Conservation (phyloP, 2,329 filamentous ascomycete genomes). For the Botrytis fabae region DNA sequence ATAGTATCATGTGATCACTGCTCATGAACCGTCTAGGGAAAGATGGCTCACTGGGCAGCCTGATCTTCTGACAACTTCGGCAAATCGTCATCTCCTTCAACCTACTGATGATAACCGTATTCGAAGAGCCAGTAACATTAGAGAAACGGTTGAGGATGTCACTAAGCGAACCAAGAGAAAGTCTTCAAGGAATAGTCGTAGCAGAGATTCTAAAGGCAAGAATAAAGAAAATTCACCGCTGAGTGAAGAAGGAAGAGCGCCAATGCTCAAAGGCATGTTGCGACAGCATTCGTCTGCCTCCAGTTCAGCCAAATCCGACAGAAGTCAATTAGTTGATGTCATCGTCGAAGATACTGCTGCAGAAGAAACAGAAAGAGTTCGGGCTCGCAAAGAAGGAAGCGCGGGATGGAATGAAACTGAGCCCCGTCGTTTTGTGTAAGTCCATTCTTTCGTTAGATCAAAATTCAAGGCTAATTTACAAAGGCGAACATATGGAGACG, state of each 20-base stretch:
- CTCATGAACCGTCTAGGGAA: conserved; percentile 70
- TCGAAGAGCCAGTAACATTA: conserved; percentile 43
- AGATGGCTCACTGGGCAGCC: conserved; percentile 58
- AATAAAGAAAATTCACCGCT: conserved; percentile 29
- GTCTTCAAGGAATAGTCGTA: conserved; percentile 29
- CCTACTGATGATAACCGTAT: conserved; percentile 47
- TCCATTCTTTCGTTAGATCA: conserved; percentile 17
- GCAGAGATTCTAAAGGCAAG: conserved; percentile 37
- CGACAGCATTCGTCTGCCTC: conserved; percentile 51
- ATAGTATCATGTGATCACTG: conserved; percentile 92
- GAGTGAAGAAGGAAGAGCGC: conserved; percentile 39
- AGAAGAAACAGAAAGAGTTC: conserved; percentile 61
- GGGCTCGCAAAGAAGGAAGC: conserved; percentile 61
- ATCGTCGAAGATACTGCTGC: conserved; percentile 64
- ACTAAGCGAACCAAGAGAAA: conserved; percentile 41
- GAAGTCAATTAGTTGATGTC: conserved; percentile 65
- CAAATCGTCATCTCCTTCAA: conserved; percentile 55
- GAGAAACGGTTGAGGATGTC: conserved; percentile 42
- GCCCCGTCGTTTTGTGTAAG: conserved; percentile 56
- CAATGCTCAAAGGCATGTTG: conserved; percentile 42
- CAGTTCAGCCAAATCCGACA: conserved; percentile 53
- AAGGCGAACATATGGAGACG: conserved; percentile 50
- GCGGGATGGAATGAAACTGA: conserved; percentile 59
- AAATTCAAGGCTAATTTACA: conserved; percentile 12
- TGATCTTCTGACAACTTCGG: conserved; percentile 54